Evolutionary conservation across 2,329 filamentous ascomycete species (phyloP), one percentile per base, ranked within the genome.

Genomic region (Penicillium sp.): DNA sequence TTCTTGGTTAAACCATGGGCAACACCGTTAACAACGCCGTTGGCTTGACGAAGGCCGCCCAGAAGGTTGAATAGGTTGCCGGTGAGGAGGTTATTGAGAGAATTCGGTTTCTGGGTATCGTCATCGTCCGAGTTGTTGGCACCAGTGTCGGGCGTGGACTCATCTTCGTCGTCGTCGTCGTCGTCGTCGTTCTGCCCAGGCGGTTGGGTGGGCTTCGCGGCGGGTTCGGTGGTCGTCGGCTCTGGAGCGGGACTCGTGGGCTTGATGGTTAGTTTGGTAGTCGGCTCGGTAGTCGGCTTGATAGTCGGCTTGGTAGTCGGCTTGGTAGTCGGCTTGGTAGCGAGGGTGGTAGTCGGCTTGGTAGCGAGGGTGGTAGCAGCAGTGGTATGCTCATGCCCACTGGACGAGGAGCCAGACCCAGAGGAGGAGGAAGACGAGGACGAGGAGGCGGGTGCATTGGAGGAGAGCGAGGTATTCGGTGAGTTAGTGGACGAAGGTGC

Each of bases 371-470:
- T 42, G 4, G 54, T 42, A 9, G 44, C 20, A 20, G 43, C n/a
- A 12, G 42, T 44, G 2, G 48, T 32, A 13, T 51, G 28, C 49
- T 51, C 31, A 55, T 9, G 50, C 39, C 44, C 53, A 57, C 39
- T 50, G 53, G 53, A 53, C 49, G 53, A 57, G 54, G 50, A 50
- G 40, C 46, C 52, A 54, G 52, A 59, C 32, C 44, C 44, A 50
- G 53, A 59, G 44, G 56, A 61, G 56, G 59, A 61, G 59, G 59
- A 61, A 59, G 56, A 60, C 4, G 58, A 61, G 59, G 46, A 58
- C 57, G 53, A 58, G 49, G 58, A 61, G 29, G 1, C 59, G 50
- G 50, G 59, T 61, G 28, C 56, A 60, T 55, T 61, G 59, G 58
- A 53, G 52, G 51, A 61, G 44, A 33, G 46, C 44, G 53, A 53